These are phyloP conservation scores for Trichothecium sympodiale DNA, from an alignment of 2,329 filamentous ascomycete genomes.

Conservation along the genomic window DNA sequence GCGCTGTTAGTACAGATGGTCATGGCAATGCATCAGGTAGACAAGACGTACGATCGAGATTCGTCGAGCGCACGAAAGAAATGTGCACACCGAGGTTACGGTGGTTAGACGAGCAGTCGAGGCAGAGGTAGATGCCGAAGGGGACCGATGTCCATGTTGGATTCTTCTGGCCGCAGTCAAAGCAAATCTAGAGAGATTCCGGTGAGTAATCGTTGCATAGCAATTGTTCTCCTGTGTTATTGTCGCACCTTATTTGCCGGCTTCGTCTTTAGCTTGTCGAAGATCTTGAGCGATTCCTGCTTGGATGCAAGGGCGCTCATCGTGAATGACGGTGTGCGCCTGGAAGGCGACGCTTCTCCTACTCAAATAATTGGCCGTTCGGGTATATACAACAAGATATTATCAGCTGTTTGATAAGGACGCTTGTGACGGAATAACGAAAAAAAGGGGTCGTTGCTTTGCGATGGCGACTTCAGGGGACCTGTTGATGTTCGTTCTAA, in stretches of 20 bases:
- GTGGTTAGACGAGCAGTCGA: conserved; percentile 95
- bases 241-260: conserved; percentile 76
- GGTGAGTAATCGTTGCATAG: too few relatives aligned
- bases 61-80: conserved; percentile 96
- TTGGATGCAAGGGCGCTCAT: conserved; percentile 70
- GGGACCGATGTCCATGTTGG: conserved; percentile 97
- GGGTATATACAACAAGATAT: neutral
- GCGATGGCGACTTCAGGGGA: neutral
- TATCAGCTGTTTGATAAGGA: too few relatives aligned
- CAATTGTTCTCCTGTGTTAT: too few relatives aligned
- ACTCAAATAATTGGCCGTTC: neutral
- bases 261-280: conserved; percentile 93
- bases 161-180: conserved; percentile 95
- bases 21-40: too few relatives aligned
- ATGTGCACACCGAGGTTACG: conserved; percentile 97
- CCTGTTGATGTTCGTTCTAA: conserved; percentile 1
- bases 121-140: conserved; percentile 93
- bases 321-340: conserved; percentile 19
- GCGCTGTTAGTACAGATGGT: neutral
- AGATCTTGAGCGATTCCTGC: conserved; percentile 91
- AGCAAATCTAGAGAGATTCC: conserved; percentile 62
- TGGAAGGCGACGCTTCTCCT: neutral
- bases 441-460: neutral
- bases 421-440: neutral
- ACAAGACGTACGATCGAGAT: conserved; percentile 76